Conservation (phyloP, 495 filamentous ascomycete species). For the Tuber magnatum region DNA sequence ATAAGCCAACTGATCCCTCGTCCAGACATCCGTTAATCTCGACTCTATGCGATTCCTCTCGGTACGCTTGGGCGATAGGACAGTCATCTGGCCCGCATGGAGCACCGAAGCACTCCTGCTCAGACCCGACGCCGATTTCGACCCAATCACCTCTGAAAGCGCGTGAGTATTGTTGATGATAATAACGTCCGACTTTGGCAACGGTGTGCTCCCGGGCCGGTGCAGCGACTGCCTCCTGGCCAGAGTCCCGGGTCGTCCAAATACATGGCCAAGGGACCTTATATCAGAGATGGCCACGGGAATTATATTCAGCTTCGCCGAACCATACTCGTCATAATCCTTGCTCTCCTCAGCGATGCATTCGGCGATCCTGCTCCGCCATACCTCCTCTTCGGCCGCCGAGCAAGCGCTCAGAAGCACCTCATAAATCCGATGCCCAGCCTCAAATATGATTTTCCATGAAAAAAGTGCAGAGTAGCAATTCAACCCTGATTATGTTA, state of each 20-base stretch:
- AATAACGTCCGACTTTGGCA: constrained; percentile 53
- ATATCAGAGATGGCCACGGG: constrained; percentile 61
- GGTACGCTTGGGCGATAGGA: constrained; percentile 59
- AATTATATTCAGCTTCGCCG: constrained; percentile 45
- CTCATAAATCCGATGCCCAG: constrained; percentile 69
- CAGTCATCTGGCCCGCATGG: constrained; percentile 56
- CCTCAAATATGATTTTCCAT: constrained; percentile 89
- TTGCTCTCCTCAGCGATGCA: constrained; percentile 42
- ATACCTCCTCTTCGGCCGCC: constrained; percentile 67
- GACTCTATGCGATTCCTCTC: constrained; percentile 69
- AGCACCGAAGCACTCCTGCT: constrained; percentile 66
- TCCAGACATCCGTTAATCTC: constrained; percentile 73
- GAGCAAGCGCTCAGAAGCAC: constrained; percentile 84
- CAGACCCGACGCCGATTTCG: constrained; percentile 46
- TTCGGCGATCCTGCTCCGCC: constrained; percentile 54
- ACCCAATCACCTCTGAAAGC: constrained; percentile 49
- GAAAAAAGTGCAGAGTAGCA: constrained; percentile 79
- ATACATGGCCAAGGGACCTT: constrained; percentile 63
- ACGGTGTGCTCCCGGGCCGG: constrained; percentile 57
- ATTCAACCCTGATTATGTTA: constrained; percentile 53
- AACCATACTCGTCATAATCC: constrained; percentile 45
- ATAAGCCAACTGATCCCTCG: constrained; percentile 69
- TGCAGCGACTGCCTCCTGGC: constrained; percentile 74
- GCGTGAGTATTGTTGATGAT: constrained; percentile 85
- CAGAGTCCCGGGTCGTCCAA: constrained; percentile 64